Conservation (phyloP, 139 green algal species). For the Tetradesmus lagerheimii region DNA sequence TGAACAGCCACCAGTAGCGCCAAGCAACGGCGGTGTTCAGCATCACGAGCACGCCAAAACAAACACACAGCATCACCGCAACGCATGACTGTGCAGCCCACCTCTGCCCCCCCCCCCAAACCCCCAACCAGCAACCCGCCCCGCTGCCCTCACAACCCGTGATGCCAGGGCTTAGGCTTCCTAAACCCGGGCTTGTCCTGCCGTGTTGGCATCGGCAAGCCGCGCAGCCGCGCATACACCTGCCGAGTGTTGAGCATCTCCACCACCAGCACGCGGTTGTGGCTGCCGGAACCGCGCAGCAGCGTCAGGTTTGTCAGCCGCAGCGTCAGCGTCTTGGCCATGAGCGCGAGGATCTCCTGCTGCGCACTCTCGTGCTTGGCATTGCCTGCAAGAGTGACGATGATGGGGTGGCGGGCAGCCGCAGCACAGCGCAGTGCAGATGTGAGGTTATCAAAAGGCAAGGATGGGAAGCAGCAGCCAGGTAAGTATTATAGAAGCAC, state of each 20-base stretch:
- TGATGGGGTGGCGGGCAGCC: no score
- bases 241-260: conserved; percentile 42
- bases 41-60: no score
- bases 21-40: no score
- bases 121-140: background rate
- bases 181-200: conserved; percentile 23
- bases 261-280: conserved; percentile 30
- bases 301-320: conserved; percentile 65
- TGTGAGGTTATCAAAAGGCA: background rate
- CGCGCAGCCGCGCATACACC: conserved; percentile 29
- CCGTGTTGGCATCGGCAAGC: background rate
- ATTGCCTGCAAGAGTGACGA: conserved; percentile 48
- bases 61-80: background rate
- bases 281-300: conserved; percentile 9
- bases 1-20: no score
- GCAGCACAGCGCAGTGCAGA: background rate
- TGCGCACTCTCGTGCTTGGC: conserved; percentile 38
- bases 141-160: conserved; percentile 11
- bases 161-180: conserved; percentile 35
- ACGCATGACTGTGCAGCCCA: background rate
- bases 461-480: background rate
- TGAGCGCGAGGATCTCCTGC: conserved; percentile 71
- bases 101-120: background rate
- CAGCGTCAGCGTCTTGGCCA: conserved; percentile 60
- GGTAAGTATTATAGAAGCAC: no score